phyloP scores from a whole-genome alignment of 768 basidiomycete species.

The Infundibulicybe gibba region DNA sequence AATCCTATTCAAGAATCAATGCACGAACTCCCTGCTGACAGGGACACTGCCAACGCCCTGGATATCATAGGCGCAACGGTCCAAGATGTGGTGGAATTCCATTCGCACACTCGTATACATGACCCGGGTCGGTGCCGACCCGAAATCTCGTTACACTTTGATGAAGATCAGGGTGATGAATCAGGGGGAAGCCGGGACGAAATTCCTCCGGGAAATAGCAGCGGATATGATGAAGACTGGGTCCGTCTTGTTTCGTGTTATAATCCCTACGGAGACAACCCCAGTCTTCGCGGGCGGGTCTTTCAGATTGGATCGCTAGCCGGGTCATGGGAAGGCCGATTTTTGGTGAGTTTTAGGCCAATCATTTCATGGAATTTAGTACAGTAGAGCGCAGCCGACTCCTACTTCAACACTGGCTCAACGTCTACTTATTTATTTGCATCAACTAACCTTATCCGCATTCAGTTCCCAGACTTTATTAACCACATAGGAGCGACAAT shows the following conservation, averaged over 20 bases:
- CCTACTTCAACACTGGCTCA: too few relatives aligned
- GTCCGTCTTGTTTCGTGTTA: slow-evolving; percentile 39
- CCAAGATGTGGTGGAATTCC: slow-evolving; percentile 38
- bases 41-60: slow-evolving; percentile 25
- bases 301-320: slow-evolving; percentile 38
- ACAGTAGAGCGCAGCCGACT: too few relatives aligned
- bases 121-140: slow-evolving; percentile 15
- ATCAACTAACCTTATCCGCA: slow-evolving; percentile 3
- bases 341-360: slow-evolving; percentile 29
- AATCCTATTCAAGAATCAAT: slow-evolving; percentile 16
- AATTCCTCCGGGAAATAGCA: slow-evolving; percentile 13
- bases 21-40: slow-evolving; percentile 27
- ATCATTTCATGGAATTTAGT: too few relatives aligned
- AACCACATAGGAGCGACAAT: too few relatives aligned
- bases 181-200: neutral
- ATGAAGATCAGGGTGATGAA: neutral
- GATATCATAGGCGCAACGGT: slow-evolving; percentile 28
- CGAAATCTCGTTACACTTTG: slow-evolving; percentile 4
- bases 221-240: slow-evolving; percentile 44
- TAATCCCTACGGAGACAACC: slow-evolving; percentile 30
- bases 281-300: slow-evolving; percentile 32
- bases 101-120: slow-evolving; percentile 29
- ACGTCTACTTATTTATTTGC: neutral
- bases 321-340: slow-evolving; percentile 46
- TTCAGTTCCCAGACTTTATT: slow-evolving; percentile 15